phyloP scores from a whole-genome alignment of 768 basidiomycete species.

The Lentinus brumalis region DNA sequence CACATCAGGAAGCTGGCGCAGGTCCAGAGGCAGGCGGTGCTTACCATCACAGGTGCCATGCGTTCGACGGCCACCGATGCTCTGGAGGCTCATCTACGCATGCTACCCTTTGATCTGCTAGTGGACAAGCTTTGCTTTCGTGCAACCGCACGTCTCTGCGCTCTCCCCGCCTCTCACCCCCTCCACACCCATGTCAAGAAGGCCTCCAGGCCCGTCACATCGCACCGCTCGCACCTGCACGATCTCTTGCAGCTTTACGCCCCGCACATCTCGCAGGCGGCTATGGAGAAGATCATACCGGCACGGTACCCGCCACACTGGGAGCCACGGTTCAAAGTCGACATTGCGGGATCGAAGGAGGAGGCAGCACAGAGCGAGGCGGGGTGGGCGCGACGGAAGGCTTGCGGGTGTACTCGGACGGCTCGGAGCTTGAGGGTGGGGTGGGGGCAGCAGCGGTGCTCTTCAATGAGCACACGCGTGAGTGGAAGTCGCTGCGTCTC shows the following conservation, averaged over 20 bases:
- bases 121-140: slow-evolving; percentile 18
- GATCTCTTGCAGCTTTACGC: slow-evolving; percentile 14
- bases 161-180: slow-evolving; percentile 25
- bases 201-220: neutral
- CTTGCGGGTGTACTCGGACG: neutral
- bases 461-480: neutral
- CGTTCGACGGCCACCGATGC: slow-evolving; percentile 25
- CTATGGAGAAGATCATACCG: slow-evolving; percentile 23
- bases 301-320: slow-evolving; percentile 10
- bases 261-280: slow-evolving; percentile 6
- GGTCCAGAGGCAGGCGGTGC: slow-evolving; percentile 25
- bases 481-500: slow-evolving; percentile 3
- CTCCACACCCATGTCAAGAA: slow-evolving; percentile 10
- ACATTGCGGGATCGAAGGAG: slow-evolving; percentile 4
- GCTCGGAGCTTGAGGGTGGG: neutral
- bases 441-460: slow-evolving; percentile 28
- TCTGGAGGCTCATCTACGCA: slow-evolving; percentile 22
- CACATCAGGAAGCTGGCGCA: slow-evolving; percentile 13
- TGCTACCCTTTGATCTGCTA: slow-evolving; percentile 20
- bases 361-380: slow-evolving; percentile 8
- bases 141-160: slow-evolving; percentile 15
- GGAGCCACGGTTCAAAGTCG: neutral
- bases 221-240: slow-evolving; percentile 25
- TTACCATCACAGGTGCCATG: slow-evolving; percentile 29
- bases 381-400: neutral